Conservation (phyloP, 2,329 filamentous ascomycete genomes). For the Coniochaeta prunicola region DNA sequence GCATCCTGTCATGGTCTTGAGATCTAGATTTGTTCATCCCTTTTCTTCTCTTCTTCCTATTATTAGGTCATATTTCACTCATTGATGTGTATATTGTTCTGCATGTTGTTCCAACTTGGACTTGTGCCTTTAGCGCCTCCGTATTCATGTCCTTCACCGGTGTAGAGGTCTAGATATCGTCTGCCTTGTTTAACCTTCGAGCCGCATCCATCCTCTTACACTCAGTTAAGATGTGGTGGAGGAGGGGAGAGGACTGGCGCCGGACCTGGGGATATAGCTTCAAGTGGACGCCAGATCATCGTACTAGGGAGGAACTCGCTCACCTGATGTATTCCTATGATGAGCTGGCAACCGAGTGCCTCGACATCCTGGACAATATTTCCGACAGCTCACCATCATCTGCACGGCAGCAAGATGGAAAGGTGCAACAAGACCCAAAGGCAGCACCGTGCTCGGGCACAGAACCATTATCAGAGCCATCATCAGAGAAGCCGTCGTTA, state of each 20-base stretch:
- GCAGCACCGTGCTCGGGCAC: not conserved
- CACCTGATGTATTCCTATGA: conserved; percentile 63
- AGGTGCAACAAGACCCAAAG: not conserved
- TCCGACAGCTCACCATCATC: conserved; percentile 34
- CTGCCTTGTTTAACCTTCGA: not conserved
- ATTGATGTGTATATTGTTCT: too few species aligned
- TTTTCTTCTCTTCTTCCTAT: not conserved
- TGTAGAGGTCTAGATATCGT: not conserved
- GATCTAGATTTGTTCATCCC: not conserved
- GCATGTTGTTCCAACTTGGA: not conserved
- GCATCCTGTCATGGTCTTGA: not conserved
- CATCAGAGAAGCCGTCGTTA: not conserved
- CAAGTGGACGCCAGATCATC: conserved; percentile 59
- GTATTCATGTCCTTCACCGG: not conserved
- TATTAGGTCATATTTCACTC: not conserved
- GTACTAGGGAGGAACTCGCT: conserved; percentile 49
- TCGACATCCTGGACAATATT: conserved; percentile 58
- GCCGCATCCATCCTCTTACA: not conserved
- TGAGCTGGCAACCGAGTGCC: conserved; percentile 56
- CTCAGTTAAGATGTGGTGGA: conserved; percentile 4
- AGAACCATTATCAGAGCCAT: not conserved
- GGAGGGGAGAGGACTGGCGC: conserved; percentile 11
- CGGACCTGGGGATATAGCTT: conserved; percentile 59
- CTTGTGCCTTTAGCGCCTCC: too few species aligned
- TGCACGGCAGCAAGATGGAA: not conserved